Conservation (phyloP, 768 basidiomycete genomes). For the Russula earlei region DNA sequence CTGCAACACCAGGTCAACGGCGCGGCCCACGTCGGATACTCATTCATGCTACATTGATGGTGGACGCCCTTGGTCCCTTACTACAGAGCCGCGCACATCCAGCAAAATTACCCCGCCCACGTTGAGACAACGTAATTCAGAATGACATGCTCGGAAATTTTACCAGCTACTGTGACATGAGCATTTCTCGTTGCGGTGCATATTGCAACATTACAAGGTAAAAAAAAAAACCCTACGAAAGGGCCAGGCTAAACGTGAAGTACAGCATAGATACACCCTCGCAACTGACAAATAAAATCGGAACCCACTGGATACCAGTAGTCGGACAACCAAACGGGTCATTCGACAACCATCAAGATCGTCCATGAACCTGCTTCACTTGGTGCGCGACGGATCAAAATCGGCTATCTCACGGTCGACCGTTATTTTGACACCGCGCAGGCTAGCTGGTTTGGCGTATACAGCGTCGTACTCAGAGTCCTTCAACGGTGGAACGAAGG, state of each 20-base stretch:
- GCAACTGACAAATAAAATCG: background rate
- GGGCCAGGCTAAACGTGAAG: background rate
- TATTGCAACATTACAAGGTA: background rate
- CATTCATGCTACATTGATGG: too few relatives aligned
- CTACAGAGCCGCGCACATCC: too few relatives aligned
- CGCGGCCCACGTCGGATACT: too few relatives aligned
- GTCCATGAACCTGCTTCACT: background rate
- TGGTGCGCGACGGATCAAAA: constrained; percentile 9
- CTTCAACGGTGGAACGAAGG: background rate
- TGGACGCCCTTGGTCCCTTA: too few relatives aligned
- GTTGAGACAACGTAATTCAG: too few relatives aligned
- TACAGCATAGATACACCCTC: background rate
- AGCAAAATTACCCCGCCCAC: too few relatives aligned
- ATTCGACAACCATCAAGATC: background rate
- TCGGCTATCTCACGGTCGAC: constrained; percentile 18
- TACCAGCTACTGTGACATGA: too few relatives aligned
- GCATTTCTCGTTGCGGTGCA: background rate
- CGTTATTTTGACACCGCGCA: constrained; percentile 17
- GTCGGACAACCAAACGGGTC: background rate
- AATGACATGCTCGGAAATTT: too few relatives aligned
- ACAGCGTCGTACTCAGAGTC: constrained; percentile 21
- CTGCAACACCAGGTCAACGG: too few relatives aligned
- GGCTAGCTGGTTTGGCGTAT: constrained; percentile 2
- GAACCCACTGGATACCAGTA: background rate
- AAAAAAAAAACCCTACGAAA: background rate